Percentiles rank a stretch among this genome's conserved stretches.
These are phyloP conservation scores for Hanseniaspora vineae DNA, from an alignment of 805 yeast species.

Conservation along the genomic window DNA sequence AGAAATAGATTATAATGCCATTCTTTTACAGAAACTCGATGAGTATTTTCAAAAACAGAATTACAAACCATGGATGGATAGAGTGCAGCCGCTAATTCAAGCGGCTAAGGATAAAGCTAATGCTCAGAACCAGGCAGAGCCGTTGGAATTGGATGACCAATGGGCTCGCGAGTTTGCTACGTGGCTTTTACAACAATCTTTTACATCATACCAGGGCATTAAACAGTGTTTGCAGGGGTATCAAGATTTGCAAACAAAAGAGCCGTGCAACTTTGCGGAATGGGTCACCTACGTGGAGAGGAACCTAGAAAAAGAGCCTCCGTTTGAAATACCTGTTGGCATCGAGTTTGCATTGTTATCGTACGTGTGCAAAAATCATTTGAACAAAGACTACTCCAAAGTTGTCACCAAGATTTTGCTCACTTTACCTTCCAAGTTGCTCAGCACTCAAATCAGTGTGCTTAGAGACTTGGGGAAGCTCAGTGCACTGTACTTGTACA, in stretches of 20 bases:
- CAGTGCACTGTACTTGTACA: constrained; percentile 8
- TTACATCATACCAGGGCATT: neutral
- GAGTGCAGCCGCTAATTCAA: neutral
- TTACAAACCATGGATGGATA: neutral
- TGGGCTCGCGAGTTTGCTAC: constrained; percentile 9
- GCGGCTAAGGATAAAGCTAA: neutral
- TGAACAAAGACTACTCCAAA: constrained; percentile 6
- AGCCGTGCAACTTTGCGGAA: constrained; percentile 16
- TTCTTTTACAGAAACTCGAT: neutral
- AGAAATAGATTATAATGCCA: neutral
- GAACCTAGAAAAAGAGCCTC: neutral
- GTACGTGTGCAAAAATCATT: neutral
- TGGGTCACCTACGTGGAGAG: constrained; percentile 17
- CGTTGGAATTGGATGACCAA: constrained; percentile 13
- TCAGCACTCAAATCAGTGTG: constrained; percentile 16
- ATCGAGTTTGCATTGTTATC: neutral
- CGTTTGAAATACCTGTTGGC: neutral
- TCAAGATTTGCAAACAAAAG: constrained; percentile 1
- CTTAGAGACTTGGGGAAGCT: constrained; percentile 20
- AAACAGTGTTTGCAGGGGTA: neutral
- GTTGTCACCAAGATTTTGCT: constrained; percentile 19
- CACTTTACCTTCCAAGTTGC: constrained; percentile 14
- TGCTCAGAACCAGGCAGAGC: neutral
- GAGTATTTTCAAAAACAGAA: neutral
- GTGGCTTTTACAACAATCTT: neutral